Percentiles rank a stretch among this genome's conserved stretches.
Conservation (phyloP, 2,329 filamentous ascomycete genomes). For the Bipolaris bicolor region DNA sequence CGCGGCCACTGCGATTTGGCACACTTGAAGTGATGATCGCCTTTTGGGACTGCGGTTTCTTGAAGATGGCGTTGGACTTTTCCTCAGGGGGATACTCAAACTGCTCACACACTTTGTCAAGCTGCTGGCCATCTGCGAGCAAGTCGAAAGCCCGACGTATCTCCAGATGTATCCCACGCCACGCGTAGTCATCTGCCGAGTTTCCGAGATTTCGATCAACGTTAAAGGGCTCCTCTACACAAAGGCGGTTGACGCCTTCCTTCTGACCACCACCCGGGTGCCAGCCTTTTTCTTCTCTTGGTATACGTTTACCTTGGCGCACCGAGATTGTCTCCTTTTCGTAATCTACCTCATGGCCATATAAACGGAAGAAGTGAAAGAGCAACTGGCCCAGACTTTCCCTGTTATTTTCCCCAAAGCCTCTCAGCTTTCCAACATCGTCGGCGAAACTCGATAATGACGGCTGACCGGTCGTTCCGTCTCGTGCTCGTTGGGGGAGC, state of each 20-base stretch:
- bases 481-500: conserved; percentile 65
- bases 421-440: conserved; percentile 74
- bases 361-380: conserved; percentile 94
- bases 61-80: conserved; percentile 64
- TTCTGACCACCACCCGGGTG: conserved; percentile 62
- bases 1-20: conserved; percentile 57
- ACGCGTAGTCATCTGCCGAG: conserved; percentile 93
- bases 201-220: conserved; percentile 88
- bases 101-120: conserved; percentile 84
- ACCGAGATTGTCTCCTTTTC: conserved; percentile 84
- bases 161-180: conserved; percentile 88
- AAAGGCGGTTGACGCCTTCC: conserved; percentile 72
- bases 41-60: conserved; percentile 59
- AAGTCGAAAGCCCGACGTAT: conserved; percentile 86
- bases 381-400: conserved; percentile 84
- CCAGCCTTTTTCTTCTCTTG: conserved; percentile 89
- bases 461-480: conserved; percentile 65
- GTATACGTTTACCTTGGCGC: conserved; percentile 76
- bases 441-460: conserved; percentile 80
- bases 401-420: conserved; percentile 79
- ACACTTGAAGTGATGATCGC: conserved; percentile 59
- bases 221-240: conserved; percentile 97
- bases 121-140: conserved; percentile 73
- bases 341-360: conserved; percentile 92
- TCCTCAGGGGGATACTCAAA: conserved; percentile 83